Evolutionary conservation across 768 basidiomycete genomes (phyloP).

Genomic region (Mycena maculata): DNA sequence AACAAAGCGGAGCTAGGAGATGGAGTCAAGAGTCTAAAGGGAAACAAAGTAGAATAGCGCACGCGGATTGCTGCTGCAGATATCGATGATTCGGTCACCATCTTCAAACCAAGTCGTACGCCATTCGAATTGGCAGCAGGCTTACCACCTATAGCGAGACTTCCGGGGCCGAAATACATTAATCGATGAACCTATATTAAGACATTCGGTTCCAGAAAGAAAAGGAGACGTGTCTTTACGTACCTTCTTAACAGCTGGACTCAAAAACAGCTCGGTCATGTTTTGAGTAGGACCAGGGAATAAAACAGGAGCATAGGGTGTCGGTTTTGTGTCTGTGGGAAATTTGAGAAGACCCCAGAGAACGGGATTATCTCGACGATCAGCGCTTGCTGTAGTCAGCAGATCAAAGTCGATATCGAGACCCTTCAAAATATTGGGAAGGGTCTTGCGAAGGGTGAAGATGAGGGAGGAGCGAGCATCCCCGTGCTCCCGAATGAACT

Average conservation of each 20-base stretch:
- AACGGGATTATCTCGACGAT: not conserved
- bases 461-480: not conserved
- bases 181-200: not conserved
- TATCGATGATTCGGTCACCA: not conserved
- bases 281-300: not conserved
- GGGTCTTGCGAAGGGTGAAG: not conserved
- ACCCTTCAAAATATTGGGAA: not conserved
- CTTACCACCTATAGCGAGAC: not conserved
- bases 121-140: conserved; percentile 3
- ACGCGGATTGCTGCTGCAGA: not conserved
- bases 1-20: not conserved
- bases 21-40: not conserved
- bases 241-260: not conserved
- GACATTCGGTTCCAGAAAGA: not conserved
- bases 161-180: conserved; percentile 1
- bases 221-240: not conserved
- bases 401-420: not conserved
- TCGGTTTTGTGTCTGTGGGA: not conserved
- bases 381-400: not conserved
- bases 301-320: not conserved
- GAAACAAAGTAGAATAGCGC: not conserved
- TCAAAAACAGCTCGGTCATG: not conserved
- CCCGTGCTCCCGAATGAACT: conserved; percentile 6
- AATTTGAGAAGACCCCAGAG: not conserved
- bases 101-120: not conserved